Evolutionary conservation across 2,329 filamentous ascomycete species (phyloP), one percentile per base, ranked within the genome.

Genomic region (Arachnopeziza araneosa): DNA sequence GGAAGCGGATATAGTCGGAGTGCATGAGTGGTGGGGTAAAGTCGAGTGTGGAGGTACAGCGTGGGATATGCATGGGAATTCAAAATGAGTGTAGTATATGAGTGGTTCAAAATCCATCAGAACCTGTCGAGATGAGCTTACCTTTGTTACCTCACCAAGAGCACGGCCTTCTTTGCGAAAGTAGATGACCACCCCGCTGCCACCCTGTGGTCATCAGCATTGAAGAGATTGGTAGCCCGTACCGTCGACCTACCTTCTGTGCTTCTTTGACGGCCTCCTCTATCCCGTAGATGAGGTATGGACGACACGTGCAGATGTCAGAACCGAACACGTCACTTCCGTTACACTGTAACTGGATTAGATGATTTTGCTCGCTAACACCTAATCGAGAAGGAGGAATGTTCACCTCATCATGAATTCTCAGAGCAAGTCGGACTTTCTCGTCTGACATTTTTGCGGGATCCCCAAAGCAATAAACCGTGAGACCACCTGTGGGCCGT

Each of bases 251-350:
- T 62, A 67, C 66, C 89, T 63, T 91, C 73, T 98, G 95, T 12
- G 95, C 95, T 76, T 98, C 92, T 71, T 96, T 96, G 68, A 99
- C 93, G 14, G 95, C 95, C 75, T 99, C 95, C 71, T 96, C 92
- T 63, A 99, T 96, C 63, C 95, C 95, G 73, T 96, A 98, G 71
- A 96, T 96, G 60, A 98, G 85, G 73, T 98, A 98, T 19, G 95
- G 95, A 59, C 91, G 84, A 75, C 93, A 98, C 12, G 95, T 98
- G 78, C 95, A 98, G 71, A 98, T 99, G 73, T 99, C 95, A 22
- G 92, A 96, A 62, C 93, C 92, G 74, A 98, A 99, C 51, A 98
- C 95, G 76, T 99, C 95, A 73, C 90, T 96, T 60, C 95, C 95
- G 72, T 98, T 98, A 77, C 95, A 98, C 68, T 90, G 50, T 58